phyloP scores from a whole-genome alignment of 768 basidiomycete genomes.

The Pleurotus cornucopiae region DNA sequence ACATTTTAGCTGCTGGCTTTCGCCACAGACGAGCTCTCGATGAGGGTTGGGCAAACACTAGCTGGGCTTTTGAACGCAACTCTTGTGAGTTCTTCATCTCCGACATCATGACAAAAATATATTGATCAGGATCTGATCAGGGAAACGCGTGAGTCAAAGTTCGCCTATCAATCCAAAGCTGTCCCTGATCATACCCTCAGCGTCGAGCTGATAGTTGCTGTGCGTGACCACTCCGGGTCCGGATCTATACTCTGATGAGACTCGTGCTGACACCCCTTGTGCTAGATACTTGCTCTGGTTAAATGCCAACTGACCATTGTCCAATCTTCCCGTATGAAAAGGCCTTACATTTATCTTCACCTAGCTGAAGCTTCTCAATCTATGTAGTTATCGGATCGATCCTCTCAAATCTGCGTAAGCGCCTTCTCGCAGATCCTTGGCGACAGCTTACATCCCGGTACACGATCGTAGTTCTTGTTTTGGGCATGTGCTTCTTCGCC shows the following conservation, averaged over 20 bases:
- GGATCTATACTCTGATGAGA: not conserved
- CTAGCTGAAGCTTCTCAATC: not conserved
- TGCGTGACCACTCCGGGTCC: conserved; percentile 31
- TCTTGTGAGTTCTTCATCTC: conserved; percentile 39
- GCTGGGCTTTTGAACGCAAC: conserved; percentile 87
- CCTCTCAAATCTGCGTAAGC: conserved; percentile 76
- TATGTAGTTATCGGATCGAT: conserved; percentile 77
- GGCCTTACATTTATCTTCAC: conserved; percentile 11
- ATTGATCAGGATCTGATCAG: conserved; percentile 18
- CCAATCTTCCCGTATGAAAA: conserved; percentile 69
- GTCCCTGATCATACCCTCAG: conserved; percentile 23
- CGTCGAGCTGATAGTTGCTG: conserved; percentile 74
- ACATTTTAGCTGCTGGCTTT: conserved; percentile 63
- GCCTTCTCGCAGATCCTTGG: conserved; percentile 10
- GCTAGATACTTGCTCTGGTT: conserved; percentile 43
- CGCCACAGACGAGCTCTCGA: conserved; percentile 80
- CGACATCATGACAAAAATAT: too few species aligned
- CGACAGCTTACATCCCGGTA: conserved; percentile 4
- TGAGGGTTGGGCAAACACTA: conserved; percentile 79
- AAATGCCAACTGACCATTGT: conserved; percentile 68
- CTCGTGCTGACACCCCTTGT: not conserved
- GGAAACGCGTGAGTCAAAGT: conserved; percentile 45
- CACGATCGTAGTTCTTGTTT: conserved; percentile 55
- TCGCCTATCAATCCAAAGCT: conserved; percentile 23
- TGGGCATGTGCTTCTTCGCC: conserved; percentile 91